phyloP scores from a whole-genome alignment of 2,329 filamentous ascomycete genomes.

The Xylariaceae sp. region DNA sequence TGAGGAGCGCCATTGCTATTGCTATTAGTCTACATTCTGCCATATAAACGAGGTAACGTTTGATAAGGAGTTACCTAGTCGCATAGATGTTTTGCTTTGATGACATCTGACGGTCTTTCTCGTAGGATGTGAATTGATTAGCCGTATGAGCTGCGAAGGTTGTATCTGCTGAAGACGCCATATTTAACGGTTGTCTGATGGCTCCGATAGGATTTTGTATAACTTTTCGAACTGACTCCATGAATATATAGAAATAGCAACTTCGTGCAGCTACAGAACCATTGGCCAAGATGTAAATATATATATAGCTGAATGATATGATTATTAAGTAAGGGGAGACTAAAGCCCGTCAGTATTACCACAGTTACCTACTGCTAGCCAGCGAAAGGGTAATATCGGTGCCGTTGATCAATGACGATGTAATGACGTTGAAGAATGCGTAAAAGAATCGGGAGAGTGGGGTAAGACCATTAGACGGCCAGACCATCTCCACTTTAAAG shows the following conservation, averaged over 20 bases:
- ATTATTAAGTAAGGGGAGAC: too few species aligned
- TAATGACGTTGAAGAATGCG: too few species aligned
- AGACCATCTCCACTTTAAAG: too few species aligned
- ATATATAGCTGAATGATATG: too few species aligned
- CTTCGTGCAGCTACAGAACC: too few species aligned
- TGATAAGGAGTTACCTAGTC: constrained; percentile 58
- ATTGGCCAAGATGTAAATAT: background rate
- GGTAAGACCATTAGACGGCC: too few species aligned
- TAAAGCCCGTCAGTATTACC: too few species aligned
- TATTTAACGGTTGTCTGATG: constrained; percentile 19
- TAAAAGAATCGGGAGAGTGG: too few species aligned
- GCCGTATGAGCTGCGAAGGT: constrained; percentile 47
- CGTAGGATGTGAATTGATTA: constrained; percentile 46
- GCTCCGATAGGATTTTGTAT: background rate
- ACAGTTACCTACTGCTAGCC: too few species aligned
- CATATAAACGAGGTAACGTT: background rate
- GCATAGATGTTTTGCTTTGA: constrained; percentile 56
- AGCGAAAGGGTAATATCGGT: too few species aligned
- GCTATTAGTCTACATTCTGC: background rate
- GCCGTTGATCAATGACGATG: too few species aligned
- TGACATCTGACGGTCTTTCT: constrained; percentile 46
- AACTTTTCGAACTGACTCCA: background rate
- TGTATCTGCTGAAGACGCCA: constrained; percentile 41
- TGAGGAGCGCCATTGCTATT: constrained; percentile 36
- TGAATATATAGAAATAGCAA: too few species aligned